Conservation (phyloP, 2,329 filamentous ascomycete species). For the Fusarium virguliforme region DNA sequence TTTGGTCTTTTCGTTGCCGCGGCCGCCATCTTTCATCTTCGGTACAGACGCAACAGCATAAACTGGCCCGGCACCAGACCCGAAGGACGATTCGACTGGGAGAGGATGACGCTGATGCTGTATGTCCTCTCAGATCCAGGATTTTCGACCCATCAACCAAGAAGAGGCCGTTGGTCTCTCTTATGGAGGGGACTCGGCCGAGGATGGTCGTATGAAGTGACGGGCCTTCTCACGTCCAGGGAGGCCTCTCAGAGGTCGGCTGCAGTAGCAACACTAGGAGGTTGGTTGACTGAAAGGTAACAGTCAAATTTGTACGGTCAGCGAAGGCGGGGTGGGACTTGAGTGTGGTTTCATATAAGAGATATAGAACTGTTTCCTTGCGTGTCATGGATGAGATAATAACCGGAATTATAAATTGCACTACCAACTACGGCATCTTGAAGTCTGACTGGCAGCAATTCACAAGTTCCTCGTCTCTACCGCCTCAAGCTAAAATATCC, state of each 20-base stretch:
- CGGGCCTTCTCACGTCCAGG: not conserved
- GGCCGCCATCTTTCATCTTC: conserved; percentile 63
- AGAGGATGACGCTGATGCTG: conserved; percentile 54
- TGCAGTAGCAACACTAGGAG: no score
- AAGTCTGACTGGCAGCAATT: no score
- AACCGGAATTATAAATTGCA: no score
- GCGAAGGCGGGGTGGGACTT: no score
- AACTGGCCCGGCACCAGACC: conserved; percentile 1
- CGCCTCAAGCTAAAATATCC: not conserved
- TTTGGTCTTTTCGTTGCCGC: conserved; percentile 70
- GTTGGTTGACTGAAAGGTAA: no score
- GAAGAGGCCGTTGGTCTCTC: not conserved
- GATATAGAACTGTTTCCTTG: no score
- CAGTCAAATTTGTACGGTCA: no score
- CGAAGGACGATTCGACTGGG: conserved; percentile 51
- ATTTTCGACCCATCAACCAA: not conserved
- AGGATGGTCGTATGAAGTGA: not conserved
- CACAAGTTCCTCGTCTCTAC: no score
- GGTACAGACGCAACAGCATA: conserved; percentile 36
- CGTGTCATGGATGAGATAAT: no score
- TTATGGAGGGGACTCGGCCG: not conserved
- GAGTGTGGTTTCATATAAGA: no score
- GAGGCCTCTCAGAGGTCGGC: not conserved
- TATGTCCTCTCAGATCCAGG: conserved; percentile 48
- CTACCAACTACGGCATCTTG: no score